A percentile compares a stretch with the other conserved stretches of the same genome.
These are phyloP conservation scores for Solanum habrochaites DNA, from an alignment of 257 asterid genomes.

Conservation along the genomic window DNA sequence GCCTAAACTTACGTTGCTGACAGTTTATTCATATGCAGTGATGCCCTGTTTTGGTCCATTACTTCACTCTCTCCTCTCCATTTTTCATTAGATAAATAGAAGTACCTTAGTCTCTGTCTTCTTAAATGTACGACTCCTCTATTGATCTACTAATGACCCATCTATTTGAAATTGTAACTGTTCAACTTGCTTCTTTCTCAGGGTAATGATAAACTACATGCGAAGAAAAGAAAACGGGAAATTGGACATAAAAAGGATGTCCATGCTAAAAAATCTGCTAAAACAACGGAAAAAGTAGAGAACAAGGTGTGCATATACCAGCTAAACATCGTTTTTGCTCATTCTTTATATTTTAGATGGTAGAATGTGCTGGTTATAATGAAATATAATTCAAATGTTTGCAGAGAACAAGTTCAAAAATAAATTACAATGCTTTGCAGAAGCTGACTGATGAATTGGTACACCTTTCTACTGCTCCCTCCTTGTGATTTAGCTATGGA, in stretches of 20 bases:
- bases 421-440: constrained; percentile 38
- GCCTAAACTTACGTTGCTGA: not conserved
- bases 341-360: not conserved
- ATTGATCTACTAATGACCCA: not conserved
- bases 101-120: not conserved
- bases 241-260: constrained; percentile 17
- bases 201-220: constrained; percentile 18
- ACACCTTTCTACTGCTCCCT: not conserved
- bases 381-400: not conserved
- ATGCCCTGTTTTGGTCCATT: not conserved
- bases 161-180: not conserved
- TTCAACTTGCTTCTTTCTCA: not conserved
- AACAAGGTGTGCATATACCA: constrained; percentile 5
- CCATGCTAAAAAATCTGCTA: constrained; percentile 21
- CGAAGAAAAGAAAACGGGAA: constrained; percentile 28
- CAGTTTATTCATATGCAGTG: not conserved
- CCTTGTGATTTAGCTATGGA: not conserved
- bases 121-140: not conserved
- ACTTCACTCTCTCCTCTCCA: not conserved
- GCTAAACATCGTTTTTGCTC: not conserved
- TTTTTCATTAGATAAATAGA: not conserved
- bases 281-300: constrained; percentile 17
- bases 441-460: constrained; percentile 29
- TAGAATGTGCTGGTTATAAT: not conserved
- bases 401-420: constrained; percentile 38